phyloP scores from a whole-genome alignment of 345 rosid species.

The Salix caprea region DNA sequence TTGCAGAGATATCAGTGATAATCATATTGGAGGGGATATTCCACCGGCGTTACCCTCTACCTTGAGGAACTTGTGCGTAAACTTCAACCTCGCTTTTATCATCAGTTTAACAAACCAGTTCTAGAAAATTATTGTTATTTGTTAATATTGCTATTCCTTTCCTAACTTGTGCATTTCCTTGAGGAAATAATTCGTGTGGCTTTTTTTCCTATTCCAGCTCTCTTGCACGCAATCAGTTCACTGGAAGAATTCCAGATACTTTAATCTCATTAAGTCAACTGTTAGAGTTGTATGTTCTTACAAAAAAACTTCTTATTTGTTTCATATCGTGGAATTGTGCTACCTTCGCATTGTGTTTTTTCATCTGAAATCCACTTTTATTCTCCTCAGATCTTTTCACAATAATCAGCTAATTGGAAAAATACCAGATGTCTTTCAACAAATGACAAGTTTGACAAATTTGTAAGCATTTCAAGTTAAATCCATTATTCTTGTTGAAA shows the following conservation, averaged over 20 bases:
- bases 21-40: slow-evolving; percentile 75
- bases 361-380: slow-evolving; percentile 3
- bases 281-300: slow-evolving; percentile 47
- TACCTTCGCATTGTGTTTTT: neutral
- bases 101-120: neutral
- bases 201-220: slow-evolving; percentile 38
- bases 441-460: slow-evolving; percentile 43
- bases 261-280: slow-evolving; percentile 41
- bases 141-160: neutral
- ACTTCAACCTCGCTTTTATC: neutral
- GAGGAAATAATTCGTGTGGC: neutral
- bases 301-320: slow-evolving; percentile 4
- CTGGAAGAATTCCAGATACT: slow-evolving; percentile 54
- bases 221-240: slow-evolving; percentile 56
- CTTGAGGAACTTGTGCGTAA: slow-evolving; percentile 58
- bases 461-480: slow-evolving; percentile 42
- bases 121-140: neutral
- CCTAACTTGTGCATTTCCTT: neutral
- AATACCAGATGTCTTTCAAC: slow-evolving; percentile 74
- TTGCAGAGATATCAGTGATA: slow-evolving; percentile 81
- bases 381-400: slow-evolving; percentile 53
- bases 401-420: slow-evolving; percentile 59
- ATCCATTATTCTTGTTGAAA: neutral
- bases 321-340: neutral
- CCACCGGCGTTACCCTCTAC: slow-evolving; percentile 68